Base-by-base conservation (phyloP, 2,329 filamentous ascomycete species). In the Colletotrichum lini region DNA sequence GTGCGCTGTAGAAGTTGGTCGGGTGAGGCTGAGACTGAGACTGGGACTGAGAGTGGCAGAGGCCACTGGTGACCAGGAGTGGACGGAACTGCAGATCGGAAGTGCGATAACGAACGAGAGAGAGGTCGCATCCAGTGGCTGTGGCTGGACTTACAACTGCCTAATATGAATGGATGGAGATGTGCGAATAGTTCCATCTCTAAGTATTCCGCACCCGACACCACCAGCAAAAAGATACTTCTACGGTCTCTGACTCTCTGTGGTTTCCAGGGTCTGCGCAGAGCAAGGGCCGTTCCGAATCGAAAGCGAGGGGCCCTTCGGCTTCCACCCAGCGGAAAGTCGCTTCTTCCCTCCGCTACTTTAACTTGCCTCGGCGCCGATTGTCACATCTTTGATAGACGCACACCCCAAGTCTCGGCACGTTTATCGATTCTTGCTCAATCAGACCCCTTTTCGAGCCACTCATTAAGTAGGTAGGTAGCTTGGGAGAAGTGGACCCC, bases 1-100 rank as follows among this genome's bases (percentile, higher is more conserved):
- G 62, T 66, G 62, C 67, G 40, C 53, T 53, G 67, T 52, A 64
- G 53, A 57, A 65, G 57, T 40, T 35, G 47, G n/a, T 21, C 8
- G 57, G 49, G 23, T 56, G 18, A 2, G 23, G 23, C 21, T 23
- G 57, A 67, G 59, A 63, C 40, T 49, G 18, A 50, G 18, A 44
- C 23, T n/a, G 53, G 26, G 57, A 9, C 15, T 13, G 21, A 9
- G 58, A 21, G n/a, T 23, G 44, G 30, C 21, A 44, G 52, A 42
- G 30, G 30, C 42, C 18, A 50, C 16, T 52, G 49, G 49, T 42
- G 65, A 67, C 30, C 30, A 40, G 58, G 45, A 61, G 65, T 62
- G 61, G 67, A 53, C 54, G 47, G 47, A 50, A 42, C 47, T 52
- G 47, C 38, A 40, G 35, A 52, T 42, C 60, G 47, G 60, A 50